Evolutionary conservation across 2,329 filamentous ascomycete species (phyloP).

Genomic region (Colletotrichum sidae): DNA sequence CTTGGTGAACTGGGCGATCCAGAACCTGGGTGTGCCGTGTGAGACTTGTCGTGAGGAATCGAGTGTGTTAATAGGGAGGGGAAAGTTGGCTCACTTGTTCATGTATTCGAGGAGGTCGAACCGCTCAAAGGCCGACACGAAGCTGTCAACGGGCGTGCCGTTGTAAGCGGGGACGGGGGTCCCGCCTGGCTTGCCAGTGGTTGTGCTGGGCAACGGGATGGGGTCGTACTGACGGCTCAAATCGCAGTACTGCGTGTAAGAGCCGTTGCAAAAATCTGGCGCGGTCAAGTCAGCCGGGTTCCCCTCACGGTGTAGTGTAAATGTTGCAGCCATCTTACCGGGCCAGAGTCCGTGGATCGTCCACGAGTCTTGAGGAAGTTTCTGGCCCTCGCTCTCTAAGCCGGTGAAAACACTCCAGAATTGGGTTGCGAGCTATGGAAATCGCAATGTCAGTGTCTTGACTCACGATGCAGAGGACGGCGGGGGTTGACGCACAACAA

Average conservation of each 20-base stretch:
- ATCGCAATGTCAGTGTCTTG: not conserved
- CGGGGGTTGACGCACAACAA: slow-evolving; percentile 54
- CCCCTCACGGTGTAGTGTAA: not conserved
- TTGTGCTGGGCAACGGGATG: slow-evolving; percentile 70
- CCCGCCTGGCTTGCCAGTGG: slow-evolving; percentile 64
- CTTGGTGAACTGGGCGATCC: slow-evolving; percentile 67
- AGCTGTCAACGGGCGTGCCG: slow-evolving; percentile 68
- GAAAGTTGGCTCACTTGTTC: slow-evolving; percentile 58
- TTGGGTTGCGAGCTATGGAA: slow-evolving; percentile 64
- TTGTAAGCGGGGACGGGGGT: slow-evolving; percentile 67
- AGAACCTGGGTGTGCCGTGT: slow-evolving; percentile 52
- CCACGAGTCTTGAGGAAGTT: slow-evolving; percentile 68
- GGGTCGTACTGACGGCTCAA: slow-evolving; percentile 74
- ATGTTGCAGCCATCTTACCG: slow-evolving; percentile 41
- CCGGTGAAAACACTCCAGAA: slow-evolving; percentile 76
- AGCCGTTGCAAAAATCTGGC: slow-evolving; percentile 59
- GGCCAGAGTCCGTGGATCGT: slow-evolving; percentile 72
- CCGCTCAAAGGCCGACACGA: slow-evolving; percentile 68
- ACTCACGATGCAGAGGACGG: not conserved
- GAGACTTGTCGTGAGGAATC: not conserved
- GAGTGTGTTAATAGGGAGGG: not conserved
- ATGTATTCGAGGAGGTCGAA: slow-evolving; percentile 73
- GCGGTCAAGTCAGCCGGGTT: not conserved
- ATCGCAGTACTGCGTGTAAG: slow-evolving; percentile 77
- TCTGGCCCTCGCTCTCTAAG: slow-evolving; percentile 66